These are phyloP conservation scores for Cupressus sempervirens DNA, from an alignment of 75 land plant genomes.

Conservation along the genomic window DNA sequence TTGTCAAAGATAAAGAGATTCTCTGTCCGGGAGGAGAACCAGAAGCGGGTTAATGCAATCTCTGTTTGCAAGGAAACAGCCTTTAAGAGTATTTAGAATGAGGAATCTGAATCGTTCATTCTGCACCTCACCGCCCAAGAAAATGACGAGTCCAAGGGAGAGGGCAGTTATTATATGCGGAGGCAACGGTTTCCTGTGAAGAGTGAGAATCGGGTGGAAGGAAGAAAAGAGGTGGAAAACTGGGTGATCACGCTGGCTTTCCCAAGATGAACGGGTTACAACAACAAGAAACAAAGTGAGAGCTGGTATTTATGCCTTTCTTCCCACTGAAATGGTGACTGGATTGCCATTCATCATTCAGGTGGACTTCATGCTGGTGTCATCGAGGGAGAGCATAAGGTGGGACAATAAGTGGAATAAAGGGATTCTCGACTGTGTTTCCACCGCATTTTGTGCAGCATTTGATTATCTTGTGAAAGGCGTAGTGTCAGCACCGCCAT, in stretches of 20 bases:
- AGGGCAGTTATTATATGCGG: too few relatives aligned
- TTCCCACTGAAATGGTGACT: conserved; percentile 56
- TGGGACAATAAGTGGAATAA: conserved; percentile 54
- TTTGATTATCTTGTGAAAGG: conserved; percentile 4
- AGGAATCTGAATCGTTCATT: conserved; percentile 37
- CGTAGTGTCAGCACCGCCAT: conserved; percentile 15
- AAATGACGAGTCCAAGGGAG: too few relatives aligned
- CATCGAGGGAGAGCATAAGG: conserved; percentile 46
- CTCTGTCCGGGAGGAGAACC: conserved; percentile 37
- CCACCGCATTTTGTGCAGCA: conserved; percentile 46
- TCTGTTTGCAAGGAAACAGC: conserved; percentile 39
- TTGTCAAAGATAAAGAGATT: conserved; percentile 45
- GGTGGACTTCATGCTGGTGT: conserved; percentile 49
- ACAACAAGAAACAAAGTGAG: conserved; percentile 2
- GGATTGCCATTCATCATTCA: conserved; percentile 63
- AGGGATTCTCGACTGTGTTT: conserved; percentile 56
- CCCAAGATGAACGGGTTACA: conserved; percentile 9
- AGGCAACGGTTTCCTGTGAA: too few relatives aligned
- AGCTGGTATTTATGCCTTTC: conserved; percentile 49
- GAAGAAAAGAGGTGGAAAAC: too few relatives aligned
- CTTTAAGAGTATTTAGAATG: conserved; percentile 23
- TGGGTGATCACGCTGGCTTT: too few relatives aligned
- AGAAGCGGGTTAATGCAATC: conserved; percentile 23
- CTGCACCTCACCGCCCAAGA: conserved; percentile 21
- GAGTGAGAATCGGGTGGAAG: too few relatives aligned